Percentiles rank a stretch among this genome's conserved stretches.
phyloP scores from a whole-genome alignment of 2,329 filamentous ascomycete species.

The Tolypocladium amazonense region DNA sequence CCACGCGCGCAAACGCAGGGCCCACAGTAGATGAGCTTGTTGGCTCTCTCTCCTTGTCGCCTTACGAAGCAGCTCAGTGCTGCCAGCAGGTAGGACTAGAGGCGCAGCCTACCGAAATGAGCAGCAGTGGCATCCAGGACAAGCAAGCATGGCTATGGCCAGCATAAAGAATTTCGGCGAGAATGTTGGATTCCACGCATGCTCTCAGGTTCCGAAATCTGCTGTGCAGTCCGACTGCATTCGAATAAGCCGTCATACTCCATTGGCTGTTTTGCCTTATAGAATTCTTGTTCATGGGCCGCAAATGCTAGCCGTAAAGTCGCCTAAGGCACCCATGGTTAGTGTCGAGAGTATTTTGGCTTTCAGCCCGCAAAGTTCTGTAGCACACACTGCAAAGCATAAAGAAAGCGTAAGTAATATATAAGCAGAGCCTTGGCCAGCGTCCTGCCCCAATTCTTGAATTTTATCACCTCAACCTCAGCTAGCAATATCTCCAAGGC shows the following conservation, averaged over 20 bases:
- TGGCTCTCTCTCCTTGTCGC: neutral
- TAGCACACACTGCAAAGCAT: neutral
- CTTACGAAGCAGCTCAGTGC: neutral
- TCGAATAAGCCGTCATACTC: too few species aligned
- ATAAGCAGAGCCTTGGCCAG: neutral
- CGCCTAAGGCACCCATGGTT: neutral
- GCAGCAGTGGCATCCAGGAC: neutral
- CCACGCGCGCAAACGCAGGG: neutral
- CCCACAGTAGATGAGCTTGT: neutral
- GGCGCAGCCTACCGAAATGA: neutral
- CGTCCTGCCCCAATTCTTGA: neutral
- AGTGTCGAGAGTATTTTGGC: neutral
- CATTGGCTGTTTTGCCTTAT: too few species aligned
- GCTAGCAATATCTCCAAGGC: neutral
- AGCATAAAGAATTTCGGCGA: neutral
- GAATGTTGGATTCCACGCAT: neutral
- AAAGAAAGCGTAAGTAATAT: neutral
- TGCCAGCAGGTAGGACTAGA: neutral
- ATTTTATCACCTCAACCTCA: neutral
- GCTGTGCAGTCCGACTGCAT: too few species aligned
- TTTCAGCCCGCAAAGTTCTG: neutral
- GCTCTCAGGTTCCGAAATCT: too few species aligned
- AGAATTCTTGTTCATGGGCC: too few species aligned
- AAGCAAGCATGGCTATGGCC: neutral
- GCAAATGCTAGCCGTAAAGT: neutral